Evolutionary conservation across 371 early-diverging fungal species (phyloP), one percentile per base, ranked within the genome.

Genomic region (Dinochytrium kinnereticum): DNA sequence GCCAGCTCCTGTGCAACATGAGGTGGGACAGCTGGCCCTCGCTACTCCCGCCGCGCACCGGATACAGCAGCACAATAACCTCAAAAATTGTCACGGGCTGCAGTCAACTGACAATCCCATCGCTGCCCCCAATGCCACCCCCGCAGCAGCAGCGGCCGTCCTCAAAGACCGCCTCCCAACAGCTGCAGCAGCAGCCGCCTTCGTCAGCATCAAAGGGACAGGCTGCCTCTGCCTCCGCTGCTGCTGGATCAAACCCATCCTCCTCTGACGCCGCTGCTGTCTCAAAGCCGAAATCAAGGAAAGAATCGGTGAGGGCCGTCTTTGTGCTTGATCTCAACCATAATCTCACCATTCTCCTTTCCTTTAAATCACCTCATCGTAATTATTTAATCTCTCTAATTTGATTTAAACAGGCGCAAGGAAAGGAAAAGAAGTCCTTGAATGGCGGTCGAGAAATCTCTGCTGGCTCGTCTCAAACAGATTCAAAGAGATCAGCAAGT

Each of bases 241-340:
- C 55, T 21, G 55, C 5, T 24, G 55, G 5, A 53, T 13, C 55
- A 53, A 53, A 53, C 5, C 24, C 55, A 53, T 44, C 57, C 26
- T 5, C 7, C 7, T 10, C 17, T 17, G 57, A 26, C 57, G 7
- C 26, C 5, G 10, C 57, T 55, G 57, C 57, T 30, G 57, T 26
- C 7, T 7, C 26, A 55, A 26, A 55, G 7, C 7, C 57, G 26
- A 61, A 61, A 34, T 33, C 28, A 34, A 61, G 61, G 26, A 61
- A 61, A 61, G 61, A 61, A 61, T 61, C 61, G 3, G 61, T 61
- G 36, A 61, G 61, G 13, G 24, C 19, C 36, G 10, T 55, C 21
- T 21, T 17, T 21, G 7, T 7, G 24, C 17, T 24, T 15, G 13
- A 13, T 10, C 57, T 17, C 57, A n/a, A n/a, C n/a, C n/a, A n/a